Evolutionary conservation across 768 basidiomycete species (phyloP), one percentile per base, ranked within the genome.

Genomic region (Tremella mesenterica): DNA sequence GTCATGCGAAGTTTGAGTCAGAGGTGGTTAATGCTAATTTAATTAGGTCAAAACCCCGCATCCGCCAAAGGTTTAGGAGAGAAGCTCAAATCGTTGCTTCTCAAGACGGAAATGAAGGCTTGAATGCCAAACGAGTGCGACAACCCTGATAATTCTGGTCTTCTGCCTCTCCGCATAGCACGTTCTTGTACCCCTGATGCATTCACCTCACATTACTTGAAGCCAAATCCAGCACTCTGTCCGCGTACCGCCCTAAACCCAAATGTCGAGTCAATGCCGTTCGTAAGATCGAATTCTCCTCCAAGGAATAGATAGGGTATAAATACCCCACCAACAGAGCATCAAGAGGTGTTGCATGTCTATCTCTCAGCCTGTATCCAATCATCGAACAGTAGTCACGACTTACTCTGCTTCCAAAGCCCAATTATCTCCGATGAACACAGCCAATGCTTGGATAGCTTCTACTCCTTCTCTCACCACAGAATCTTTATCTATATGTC

Each of bases 41-140:
- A 77, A 60, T 84, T 85, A 20, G 86, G 85, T 7, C 85, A 85
- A 70, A 88, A 88, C 72, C 85, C 85, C 3, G 81, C 79, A 16
- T 83, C 81, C 7, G 83, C 85, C 30, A 75, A 69, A 39, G 75
- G 76, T 0, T 55, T 86, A 36, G 85, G 76, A 6, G 73, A 84
- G 61, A 81, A 76, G 21, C 74, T 85, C 58, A 76, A 81, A 59
- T 75, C 81, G 60, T 77, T 78, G 8, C 73, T 84, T 33, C 57
- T 54, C 16, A 48, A n/a, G 9, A 56, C 46, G 50, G 27, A 27
- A 30, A 41, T n/a, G 4, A 41, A 41, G 4, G 23, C 38, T n/a
- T n/a, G 6, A 18, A 41, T 4, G 38, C 4, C 6, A 41, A 23
- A 5, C 38, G 38, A 16, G 33, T 10, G 38, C 38, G 23, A 23